Percentiles rank a stretch among this genome's conserved stretches.
Conservation (phyloP, 192 early-diverging fungal genomes). For the Diversispora epigaea region DNA sequence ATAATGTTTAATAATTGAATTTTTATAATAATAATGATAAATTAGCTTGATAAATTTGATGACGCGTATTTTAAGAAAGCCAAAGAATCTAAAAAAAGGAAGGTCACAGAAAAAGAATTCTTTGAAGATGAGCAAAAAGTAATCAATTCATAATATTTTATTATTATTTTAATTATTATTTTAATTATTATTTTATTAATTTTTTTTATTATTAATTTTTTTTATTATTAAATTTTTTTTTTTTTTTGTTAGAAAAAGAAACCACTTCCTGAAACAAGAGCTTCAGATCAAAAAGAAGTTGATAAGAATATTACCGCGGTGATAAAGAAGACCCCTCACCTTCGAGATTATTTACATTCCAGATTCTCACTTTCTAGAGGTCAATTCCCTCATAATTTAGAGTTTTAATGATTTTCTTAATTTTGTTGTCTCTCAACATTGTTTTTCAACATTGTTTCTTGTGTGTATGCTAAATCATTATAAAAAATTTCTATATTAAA, state of each 20-base stretch:
- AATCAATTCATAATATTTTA: background rate
- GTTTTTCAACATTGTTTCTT: no score
- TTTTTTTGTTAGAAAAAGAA: slow-evolving; percentile 61
- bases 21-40: no score
- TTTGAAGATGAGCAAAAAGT: slow-evolving; percentile 62
- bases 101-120: slow-evolving; percentile 86
- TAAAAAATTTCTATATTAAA: no score
- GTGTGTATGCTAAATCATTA: no score
- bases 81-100: slow-evolving; percentile 69
- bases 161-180: background rate
- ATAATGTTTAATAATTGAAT: no score
- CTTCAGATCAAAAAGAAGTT: slow-evolving; percentile 87
- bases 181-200: slow-evolving; percentile 35
- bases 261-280: slow-evolving; percentile 72
- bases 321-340: slow-evolving; percentile 81
- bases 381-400: slow-evolving; percentile 92
- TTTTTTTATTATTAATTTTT: no score
- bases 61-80: slow-evolving; percentile 93
- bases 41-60: slow-evolving; percentile 63
- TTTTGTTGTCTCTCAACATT: no score
- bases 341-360: slow-evolving; percentile 85
- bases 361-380: slow-evolving; percentile 94
- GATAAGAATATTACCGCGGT: slow-evolving; percentile 82
- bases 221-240: no score
- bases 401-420: slow-evolving; percentile 72